Evolutionary conservation across 768 basidiomycete species (phyloP).

Genomic region (Pleurotus pulmonarius): DNA sequence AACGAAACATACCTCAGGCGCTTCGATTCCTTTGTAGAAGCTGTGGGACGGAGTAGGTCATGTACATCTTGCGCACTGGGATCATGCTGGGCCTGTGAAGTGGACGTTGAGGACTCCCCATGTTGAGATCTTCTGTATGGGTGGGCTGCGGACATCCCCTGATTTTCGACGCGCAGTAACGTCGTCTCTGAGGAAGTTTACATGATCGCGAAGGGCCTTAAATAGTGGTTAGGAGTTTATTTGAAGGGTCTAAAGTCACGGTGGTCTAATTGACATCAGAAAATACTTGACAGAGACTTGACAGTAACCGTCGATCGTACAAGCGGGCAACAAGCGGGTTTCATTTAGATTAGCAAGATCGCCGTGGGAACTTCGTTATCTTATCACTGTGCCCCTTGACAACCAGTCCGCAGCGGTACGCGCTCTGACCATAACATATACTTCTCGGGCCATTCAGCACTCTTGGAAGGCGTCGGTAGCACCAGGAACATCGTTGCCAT

Average conservation of each 20-base stretch:
- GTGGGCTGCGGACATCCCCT: conserved; percentile 5
- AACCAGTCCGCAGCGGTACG: background rate
- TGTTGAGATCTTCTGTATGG: conserved; percentile 6
- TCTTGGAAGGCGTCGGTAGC: too few species aligned
- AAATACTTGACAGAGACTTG: conserved; percentile 3
- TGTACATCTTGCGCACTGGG: conserved; percentile 6
- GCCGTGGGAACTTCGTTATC: conserved; percentile 2
- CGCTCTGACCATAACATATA: background rate
- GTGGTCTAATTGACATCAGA: background rate
- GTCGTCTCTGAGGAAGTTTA: background rate
- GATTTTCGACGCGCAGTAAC: background rate
- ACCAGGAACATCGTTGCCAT: conserved; percentile 1
- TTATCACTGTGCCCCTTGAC: conserved; percentile 6
- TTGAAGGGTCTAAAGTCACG: background rate
- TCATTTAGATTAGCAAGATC: background rate
- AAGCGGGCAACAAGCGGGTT: background rate
- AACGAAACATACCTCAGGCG: conserved; percentile 29
- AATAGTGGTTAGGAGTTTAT: background rate
- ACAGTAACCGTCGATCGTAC: conserved; percentile 8
- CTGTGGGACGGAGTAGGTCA: conserved; percentile 4
- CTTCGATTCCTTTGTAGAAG: conserved; percentile 32
- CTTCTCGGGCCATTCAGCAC: background rate
- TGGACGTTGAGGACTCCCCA: conserved; percentile 4
- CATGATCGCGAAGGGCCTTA: background rate
- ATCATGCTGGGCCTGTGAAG: background rate